Conservation (phyloP, 768 basidiomycete genomes). For the Boletus reticuloceps region DNA sequence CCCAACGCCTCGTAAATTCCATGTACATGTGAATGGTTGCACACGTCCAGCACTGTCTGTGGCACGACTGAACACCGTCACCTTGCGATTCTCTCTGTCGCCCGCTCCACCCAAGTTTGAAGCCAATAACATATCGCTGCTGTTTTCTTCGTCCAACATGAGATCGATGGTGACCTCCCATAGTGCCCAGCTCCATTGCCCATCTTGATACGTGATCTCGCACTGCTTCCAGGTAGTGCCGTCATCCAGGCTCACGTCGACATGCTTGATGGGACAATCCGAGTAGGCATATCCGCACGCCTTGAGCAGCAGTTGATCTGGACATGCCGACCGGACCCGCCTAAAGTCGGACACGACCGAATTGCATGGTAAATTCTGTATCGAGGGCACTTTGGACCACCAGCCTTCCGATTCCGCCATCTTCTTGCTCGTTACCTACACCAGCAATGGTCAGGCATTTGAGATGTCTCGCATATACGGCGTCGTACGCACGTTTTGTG, state of each 20-base stretch:
- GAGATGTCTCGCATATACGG: neutral
- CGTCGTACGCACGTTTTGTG: constrained; percentile 40
- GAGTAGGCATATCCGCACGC: constrained; percentile 60
- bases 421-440: constrained; percentile 25
- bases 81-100: constrained; percentile 8
- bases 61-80: constrained; percentile 46
- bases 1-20: constrained; percentile 70
- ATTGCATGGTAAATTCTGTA: constrained; percentile 60
- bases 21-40: constrained; percentile 49
- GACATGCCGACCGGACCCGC: constrained; percentile 7
- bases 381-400: constrained; percentile 58
- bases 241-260: constrained; percentile 52
- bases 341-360: constrained; percentile 47
- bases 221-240: constrained; percentile 52
- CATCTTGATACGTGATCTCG: constrained; percentile 55
- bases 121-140: constrained; percentile 7
- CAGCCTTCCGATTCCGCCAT: constrained; percentile 26
- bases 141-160: constrained; percentile 19
- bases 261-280: constrained; percentile 41
- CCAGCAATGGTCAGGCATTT: neutral
- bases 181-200: constrained; percentile 72
- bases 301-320: constrained; percentile 23
- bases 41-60: constrained; percentile 45
- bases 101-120: constrained; percentile 1
- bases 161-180: constrained; percentile 55